These are phyloP conservation scores for Conticribra weissflogii DNA, from an alignment of 108 stramenopile species.

Conservation along the genomic window DNA sequence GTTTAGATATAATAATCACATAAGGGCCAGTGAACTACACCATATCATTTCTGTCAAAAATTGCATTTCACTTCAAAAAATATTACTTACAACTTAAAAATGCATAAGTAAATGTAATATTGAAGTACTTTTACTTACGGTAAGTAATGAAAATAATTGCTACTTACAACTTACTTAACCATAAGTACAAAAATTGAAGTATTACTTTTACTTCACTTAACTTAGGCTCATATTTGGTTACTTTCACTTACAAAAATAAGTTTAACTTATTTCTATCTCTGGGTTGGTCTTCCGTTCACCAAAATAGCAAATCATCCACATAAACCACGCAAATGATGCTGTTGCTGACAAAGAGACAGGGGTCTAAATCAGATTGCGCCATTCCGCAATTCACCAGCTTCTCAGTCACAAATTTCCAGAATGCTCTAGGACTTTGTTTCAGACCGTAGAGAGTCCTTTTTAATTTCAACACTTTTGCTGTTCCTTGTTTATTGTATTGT, in stretches of 20 bases:
- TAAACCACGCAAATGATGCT: too few species aligned
- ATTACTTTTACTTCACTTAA: neutral
- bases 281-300: neutral
- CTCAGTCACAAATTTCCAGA: too few species aligned
- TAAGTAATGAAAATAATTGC: neutral
- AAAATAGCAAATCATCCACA: too few species aligned
- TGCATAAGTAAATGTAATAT: neutral
- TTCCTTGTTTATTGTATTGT: too few species aligned
- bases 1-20: neutral
- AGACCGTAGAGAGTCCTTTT: too few species aligned
- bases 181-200: neutral
- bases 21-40: neutral
- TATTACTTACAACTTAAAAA: neutral
- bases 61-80: too few species aligned
- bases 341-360: too few species aligned
- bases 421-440: too few species aligned
- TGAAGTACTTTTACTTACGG: neutral
- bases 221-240: neutral
- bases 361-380: too few species aligned
- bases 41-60: neutral
- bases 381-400: too few species aligned
- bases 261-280: neutral
- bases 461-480: too few species aligned
- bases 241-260: neutral
- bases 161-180: neutral